A percentile compares a stretch with the other conserved stretches of the same genome.
Evolutionary conservation across 495 filamentous ascomycete species (phyloP).

Genomic region (Talaromyces wortmannii): DNA sequence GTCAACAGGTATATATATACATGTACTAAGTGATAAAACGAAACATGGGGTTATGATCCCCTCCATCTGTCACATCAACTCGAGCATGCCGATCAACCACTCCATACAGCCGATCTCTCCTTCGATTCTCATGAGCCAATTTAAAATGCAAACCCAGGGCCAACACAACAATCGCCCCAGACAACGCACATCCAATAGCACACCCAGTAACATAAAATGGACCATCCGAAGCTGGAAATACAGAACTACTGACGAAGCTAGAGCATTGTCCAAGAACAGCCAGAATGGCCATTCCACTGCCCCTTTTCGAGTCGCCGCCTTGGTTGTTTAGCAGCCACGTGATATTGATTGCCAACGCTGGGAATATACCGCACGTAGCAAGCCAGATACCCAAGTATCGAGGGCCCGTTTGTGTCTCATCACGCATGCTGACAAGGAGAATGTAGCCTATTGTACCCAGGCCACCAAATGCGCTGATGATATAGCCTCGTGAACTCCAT

Average conservation of each 20-base stretch:
- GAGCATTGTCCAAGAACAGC: constrained; percentile 24
- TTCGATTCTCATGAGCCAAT: constrained; percentile 19
- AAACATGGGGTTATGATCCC: constrained; percentile 16
- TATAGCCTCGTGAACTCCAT: constrained; percentile 52
- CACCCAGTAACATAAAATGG: constrained; percentile 20
- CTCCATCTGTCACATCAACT: constrained; percentile 21
- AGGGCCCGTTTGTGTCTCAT: constrained; percentile 31
- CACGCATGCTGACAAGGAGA: constrained; percentile 43
- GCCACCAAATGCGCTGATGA: constrained; percentile 50
- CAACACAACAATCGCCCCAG: constrained; percentile 19
- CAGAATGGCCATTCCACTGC: constrained; percentile 22
- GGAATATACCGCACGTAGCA: constrained; percentile 57
- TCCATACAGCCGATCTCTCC: constrained; percentile 18
- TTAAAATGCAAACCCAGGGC: constrained; percentile 17
- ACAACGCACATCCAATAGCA: constrained; percentile 21
- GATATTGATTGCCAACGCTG: constrained; percentile 52
- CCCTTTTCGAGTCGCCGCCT: constrained; percentile 44
- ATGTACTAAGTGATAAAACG: constrained; percentile 19
- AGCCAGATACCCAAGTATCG: constrained; percentile 57
- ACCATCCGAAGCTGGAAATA: constrained; percentile 16
- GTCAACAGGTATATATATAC: background rate
- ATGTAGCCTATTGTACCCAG: constrained; percentile 63
- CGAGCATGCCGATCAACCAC: constrained; percentile 12
- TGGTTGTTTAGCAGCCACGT: constrained; percentile 58
- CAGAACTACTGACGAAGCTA: constrained; percentile 18